These are phyloP conservation scores for Apiospora pterosperma DNA, from an alignment of 2,329 filamentous ascomycete species.

Conservation along the genomic window DNA sequence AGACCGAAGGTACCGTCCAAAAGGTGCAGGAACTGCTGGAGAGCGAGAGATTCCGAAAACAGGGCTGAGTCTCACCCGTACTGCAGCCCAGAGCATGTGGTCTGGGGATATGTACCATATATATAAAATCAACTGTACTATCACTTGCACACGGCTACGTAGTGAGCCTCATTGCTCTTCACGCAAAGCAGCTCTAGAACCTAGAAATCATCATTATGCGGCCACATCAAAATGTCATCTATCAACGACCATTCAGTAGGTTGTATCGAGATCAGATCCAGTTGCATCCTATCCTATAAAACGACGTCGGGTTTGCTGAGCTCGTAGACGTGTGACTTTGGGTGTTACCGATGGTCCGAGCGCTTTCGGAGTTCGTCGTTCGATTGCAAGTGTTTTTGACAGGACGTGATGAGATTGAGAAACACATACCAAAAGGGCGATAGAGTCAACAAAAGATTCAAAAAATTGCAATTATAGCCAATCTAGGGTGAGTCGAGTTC, in stretches of 20 bases:
- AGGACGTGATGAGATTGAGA: not conserved
- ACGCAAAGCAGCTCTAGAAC: not conserved
- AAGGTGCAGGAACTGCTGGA: conserved; percentile 57
- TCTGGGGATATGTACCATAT: conserved; percentile 9
- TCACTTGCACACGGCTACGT: not conserved
- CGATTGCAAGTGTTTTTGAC: not conserved
- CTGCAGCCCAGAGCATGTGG: conserved; percentile 22
- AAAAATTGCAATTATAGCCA: not conserved
- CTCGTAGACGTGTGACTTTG: not conserved
- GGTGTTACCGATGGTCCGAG: not conserved
- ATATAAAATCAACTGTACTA: not conserved
- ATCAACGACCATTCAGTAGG: too few species aligned
- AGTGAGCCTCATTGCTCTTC: not conserved
- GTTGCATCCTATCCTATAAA: not conserved
- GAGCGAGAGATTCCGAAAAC: conserved; percentile 41
- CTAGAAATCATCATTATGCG: not conserved
- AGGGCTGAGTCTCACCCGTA: not conserved
- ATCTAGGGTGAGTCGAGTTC: not conserved
- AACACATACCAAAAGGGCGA: not conserved
- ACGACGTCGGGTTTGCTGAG: not conserved
- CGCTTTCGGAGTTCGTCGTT: conserved; percentile 8
- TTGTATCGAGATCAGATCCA: not conserved
- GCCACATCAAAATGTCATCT: too few species aligned
- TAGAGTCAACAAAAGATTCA: not conserved
- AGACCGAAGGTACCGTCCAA: conserved; percentile 46